These are phyloP conservation scores for Naematelia aurantialba DNA, from an alignment of 768 basidiomycete species.

Conservation along the genomic window DNA sequence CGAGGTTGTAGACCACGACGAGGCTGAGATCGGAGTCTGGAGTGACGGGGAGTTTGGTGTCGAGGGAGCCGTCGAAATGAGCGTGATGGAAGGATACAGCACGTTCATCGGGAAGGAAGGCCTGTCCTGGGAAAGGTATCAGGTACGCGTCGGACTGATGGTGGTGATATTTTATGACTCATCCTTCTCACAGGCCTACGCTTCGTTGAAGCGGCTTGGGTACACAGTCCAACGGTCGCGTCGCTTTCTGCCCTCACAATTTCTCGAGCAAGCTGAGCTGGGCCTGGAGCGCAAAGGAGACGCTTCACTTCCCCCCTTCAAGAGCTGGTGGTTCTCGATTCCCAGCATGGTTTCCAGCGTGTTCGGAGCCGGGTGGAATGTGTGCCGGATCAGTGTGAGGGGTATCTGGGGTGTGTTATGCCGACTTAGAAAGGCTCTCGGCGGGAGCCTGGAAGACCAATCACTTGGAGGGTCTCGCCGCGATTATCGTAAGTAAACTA, in stretches of 20 bases:
- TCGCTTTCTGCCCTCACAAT: conserved; percentile 50
- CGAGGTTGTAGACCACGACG: conserved; percentile 12
- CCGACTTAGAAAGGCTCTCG: neutral
- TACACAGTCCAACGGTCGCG: conserved; percentile 78
- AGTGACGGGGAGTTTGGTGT: conserved; percentile 42
- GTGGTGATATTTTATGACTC: neutral
- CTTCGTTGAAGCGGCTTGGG: conserved; percentile 86
- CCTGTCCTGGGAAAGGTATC: conserved; percentile 78
- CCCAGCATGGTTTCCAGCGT: conserved; percentile 17
- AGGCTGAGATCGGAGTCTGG: conserved; percentile 53
- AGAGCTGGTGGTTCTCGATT: conserved; percentile 36
- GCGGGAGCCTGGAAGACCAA: neutral
- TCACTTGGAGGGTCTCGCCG: neutral
- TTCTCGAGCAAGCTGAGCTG: conserved; percentile 12
- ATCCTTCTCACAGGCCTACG: conserved; percentile 64
- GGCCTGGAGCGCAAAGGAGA: neutral
- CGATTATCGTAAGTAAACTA: conserved; percentile 10
- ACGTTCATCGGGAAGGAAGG: conserved; percentile 78
- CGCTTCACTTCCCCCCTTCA: conserved; percentile 22
- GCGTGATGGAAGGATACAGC: conserved; percentile 80
- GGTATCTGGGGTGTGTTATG: neutral
- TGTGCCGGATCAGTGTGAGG: neutral
- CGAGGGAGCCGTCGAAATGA: conserved; percentile 57
- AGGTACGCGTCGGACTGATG: conserved; percentile 56
- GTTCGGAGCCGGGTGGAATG: neutral